Percentiles rank a stretch among this genome's conserved stretches.
Conservation (phyloP, 2,329 filamentous ascomycete genomes). For the Apiospora phragmitis region DNA sequence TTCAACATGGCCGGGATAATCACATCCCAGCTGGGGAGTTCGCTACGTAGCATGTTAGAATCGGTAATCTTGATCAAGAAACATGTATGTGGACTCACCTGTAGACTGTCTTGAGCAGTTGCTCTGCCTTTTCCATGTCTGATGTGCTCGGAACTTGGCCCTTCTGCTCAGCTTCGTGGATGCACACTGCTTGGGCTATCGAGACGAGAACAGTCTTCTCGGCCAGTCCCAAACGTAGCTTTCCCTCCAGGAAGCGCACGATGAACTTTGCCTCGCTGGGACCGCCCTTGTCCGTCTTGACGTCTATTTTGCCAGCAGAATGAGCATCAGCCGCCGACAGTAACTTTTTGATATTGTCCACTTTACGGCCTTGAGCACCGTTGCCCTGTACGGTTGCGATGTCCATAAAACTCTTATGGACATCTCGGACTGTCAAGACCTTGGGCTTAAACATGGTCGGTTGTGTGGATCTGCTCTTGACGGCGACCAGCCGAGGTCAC, state of each 20-base stretch:
- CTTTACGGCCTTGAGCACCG: slow-evolving; percentile 86
- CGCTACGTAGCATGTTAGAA: slow-evolving; percentile 56
- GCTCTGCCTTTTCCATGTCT: slow-evolving; percentile 80
- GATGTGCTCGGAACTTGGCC: slow-evolving; percentile 71
- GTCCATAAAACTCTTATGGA: slow-evolving; percentile 83
- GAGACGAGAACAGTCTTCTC: slow-evolving; percentile 91
- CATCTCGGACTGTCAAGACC: slow-evolving; percentile 79
- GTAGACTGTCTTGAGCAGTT: slow-evolving; percentile 86
- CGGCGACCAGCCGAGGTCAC: slow-evolving; percentile 92
- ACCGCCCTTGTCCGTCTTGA: slow-evolving; percentile 88
- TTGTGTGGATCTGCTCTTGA: slow-evolving; percentile 93
- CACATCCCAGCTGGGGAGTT: slow-evolving; percentile 91
- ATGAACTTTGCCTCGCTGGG: slow-evolving; percentile 94
- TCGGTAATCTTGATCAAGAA: background rate
- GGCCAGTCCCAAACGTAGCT: slow-evolving; percentile 85
- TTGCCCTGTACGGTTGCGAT: slow-evolving; percentile 87
- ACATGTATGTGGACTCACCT: slow-evolving; percentile 57
- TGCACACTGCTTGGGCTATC: slow-evolving; percentile 83
- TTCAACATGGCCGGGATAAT: slow-evolving; percentile 89
- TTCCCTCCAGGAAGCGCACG: slow-evolving; percentile 90
- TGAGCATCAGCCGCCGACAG: slow-evolving; percentile 85
- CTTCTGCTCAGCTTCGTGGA: slow-evolving; percentile 74
- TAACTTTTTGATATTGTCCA: slow-evolving; percentile 93
- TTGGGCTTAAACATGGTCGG: slow-evolving; percentile 99
- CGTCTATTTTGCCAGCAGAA: slow-evolving; percentile 77